These are phyloP conservation scores for Centrapalus pauciflorus DNA, from an alignment of 129 eudicot species.

Conservation along the genomic window DNA sequence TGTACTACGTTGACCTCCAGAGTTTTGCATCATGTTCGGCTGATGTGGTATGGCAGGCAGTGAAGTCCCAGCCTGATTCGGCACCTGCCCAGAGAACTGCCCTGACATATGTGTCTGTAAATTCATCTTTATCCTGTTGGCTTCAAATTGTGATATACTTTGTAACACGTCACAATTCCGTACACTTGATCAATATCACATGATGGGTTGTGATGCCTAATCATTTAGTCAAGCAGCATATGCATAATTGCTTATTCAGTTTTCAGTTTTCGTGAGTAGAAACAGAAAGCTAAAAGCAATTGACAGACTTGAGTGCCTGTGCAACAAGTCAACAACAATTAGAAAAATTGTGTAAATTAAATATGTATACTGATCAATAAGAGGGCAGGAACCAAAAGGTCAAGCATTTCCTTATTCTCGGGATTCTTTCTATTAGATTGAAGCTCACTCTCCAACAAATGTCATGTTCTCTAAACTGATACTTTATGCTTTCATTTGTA, in stretches of 20 bases:
- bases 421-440: not conserved
- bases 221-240: not conserved
- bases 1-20: conserved; percentile 38
- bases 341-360: not conserved
- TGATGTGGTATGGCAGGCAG: conserved; percentile 57
- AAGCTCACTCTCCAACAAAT: not conserved
- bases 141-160: conserved; percentile 6
- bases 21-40: conserved; percentile 57
- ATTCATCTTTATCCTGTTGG: conserved; percentile 56
- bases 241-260: not conserved
- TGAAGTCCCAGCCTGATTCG: conserved; percentile 48
- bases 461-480: not conserved
- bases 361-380: not conserved
- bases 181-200: not conserved
- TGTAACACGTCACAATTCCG: not conserved
- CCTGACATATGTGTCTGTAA: conserved; percentile 64
- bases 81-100: conserved; percentile 59
- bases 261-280: not conserved
- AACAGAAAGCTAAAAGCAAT: not conserved
- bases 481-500: not conserved
- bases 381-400: not conserved
- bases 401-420: not conserved
- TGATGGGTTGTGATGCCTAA: not conserved
- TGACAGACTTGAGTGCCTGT: not conserved
- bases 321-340: not conserved